phyloP scores from a whole-genome alignment of 2,329 filamentous ascomycete species.

The Penicillium sp. region DNA sequence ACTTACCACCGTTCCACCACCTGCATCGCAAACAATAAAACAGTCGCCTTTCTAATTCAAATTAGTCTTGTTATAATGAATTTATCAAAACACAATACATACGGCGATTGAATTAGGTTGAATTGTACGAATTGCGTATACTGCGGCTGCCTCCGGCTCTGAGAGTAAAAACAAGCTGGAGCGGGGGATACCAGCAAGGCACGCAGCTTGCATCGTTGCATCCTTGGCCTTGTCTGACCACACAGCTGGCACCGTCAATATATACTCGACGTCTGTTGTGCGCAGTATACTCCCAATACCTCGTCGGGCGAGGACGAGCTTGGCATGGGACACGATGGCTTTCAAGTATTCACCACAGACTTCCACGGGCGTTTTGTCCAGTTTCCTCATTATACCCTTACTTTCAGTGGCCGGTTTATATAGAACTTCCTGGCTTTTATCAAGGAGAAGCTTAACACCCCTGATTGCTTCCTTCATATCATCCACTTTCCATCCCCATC shows the following conservation, averaged over 20 bases:
- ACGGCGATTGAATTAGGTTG: slow-evolving; percentile 24
- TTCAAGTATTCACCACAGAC: neutral
- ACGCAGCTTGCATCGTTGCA: slow-evolving; percentile 20
- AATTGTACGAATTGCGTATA: slow-evolving; percentile 27
- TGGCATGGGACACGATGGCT: neutral
- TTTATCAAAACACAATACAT: neutral
- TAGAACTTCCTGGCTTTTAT: neutral
- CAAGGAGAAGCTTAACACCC: slow-evolving; percentile 20
- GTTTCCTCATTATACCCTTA: neutral
- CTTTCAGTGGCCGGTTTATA: neutral
- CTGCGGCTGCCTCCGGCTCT: slow-evolving; percentile 31
- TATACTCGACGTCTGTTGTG: slow-evolving; percentile 20
- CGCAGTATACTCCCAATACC: slow-evolving; percentile 8
- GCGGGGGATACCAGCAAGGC: slow-evolving; percentile 15
- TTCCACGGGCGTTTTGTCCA: neutral
- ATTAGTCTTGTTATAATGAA: neutral
- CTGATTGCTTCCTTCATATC: slow-evolving; percentile 13
- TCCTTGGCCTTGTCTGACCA: slow-evolving; percentile 34
- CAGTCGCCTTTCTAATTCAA: slow-evolving; percentile 23
- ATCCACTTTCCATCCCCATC: too few relatives aligned
- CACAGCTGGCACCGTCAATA: slow-evolving; percentile 30
- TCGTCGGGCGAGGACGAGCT: slow-evolving; percentile 1
- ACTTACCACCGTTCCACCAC: slow-evolving; percentile 34
- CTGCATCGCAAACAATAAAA: slow-evolving; percentile 35
- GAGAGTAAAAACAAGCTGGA: slow-evolving; percentile 17